Evolutionary conservation across 345 rosid genomes (phyloP), one percentile per base, ranked within the genome.

Genomic region (Tarenaya hassleriana): DNA sequence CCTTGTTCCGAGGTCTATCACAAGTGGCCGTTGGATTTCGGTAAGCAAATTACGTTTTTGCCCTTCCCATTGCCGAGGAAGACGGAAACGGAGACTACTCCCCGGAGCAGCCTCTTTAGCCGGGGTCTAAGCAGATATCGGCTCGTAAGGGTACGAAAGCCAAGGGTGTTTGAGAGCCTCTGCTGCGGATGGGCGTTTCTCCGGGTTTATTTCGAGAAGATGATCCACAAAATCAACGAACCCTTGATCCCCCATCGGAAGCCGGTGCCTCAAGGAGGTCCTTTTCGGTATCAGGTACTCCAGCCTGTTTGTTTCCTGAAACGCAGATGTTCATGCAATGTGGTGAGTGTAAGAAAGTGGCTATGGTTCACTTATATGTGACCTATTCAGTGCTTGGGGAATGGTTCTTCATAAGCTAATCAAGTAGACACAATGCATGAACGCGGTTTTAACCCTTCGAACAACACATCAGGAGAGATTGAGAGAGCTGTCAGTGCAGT

Each of bases 171-270:
- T 87, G 64, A 91, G 72, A 58, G 98, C 98, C 66, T 87, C 92
- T 0, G 73, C 46, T 18, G 96, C 96, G 16, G 96, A 77, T 8
- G 95, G 98, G 21, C 98, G 96, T 74, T 79, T 84, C 74, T 73
- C 79, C 37, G 98, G 98, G 77, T 87, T 86, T 43, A 82, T 69
- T 74, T 87, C 95, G 33, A 91, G 95, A 74, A 91, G 73, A 77
- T 91, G 79, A 32, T 68, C 64, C 10, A 91, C 95, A 64, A 91
- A 91, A 56, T 84, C 98, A 15, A 81, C 75, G 72, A 91, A 91
- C 18, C 90, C 98, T 70, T 82, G 96, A 58, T 91, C 98, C n/a
- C 95, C 98, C 96, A 87, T 91, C 7, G 89, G 96, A 61, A 91
- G 56, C 34, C 98, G 76, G 58, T 84, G 98, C 74, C 90, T 73